These are phyloP conservation scores for Vitellaria paradoxa DNA, from an alignment of 179 eudicot genomes.

Conservation along the genomic window DNA sequence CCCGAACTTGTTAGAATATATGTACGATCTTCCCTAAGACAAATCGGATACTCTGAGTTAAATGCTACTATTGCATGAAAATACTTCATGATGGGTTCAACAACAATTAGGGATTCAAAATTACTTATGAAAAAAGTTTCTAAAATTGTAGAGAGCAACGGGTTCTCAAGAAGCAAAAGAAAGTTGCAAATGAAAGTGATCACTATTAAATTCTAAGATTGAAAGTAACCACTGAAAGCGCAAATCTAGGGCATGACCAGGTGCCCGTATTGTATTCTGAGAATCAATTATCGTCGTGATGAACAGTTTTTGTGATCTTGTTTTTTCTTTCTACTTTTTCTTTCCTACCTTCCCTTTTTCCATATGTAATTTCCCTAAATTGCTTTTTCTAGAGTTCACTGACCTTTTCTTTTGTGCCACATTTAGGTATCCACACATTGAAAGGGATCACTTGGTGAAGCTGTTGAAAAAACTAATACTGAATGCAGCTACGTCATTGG, in stretches of 20 bases:
- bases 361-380: neutral
- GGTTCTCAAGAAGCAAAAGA: neutral
- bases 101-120: neutral
- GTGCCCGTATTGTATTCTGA: neutral
- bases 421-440: slow-evolving; percentile 80
- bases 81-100: neutral
- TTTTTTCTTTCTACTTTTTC: neutral
- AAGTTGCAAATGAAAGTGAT: neutral
- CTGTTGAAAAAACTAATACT: slow-evolving; percentile 80
- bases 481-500: slow-evolving; percentile 45
- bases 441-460: slow-evolving; percentile 80
- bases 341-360: neutral
- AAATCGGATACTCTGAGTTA: neutral
- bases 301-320: no score
- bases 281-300: neutral
- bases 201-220: neutral
- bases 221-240: neutral
- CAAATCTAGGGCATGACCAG: neutral
- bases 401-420: neutral
- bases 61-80: neutral
- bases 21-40: neutral
- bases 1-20: neutral
- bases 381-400: neutral
- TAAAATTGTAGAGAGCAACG: neutral
- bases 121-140: neutral